Base-by-base conservation (phyloP, 345 rosid genomes). In the Citrus unshiu region DNA sequence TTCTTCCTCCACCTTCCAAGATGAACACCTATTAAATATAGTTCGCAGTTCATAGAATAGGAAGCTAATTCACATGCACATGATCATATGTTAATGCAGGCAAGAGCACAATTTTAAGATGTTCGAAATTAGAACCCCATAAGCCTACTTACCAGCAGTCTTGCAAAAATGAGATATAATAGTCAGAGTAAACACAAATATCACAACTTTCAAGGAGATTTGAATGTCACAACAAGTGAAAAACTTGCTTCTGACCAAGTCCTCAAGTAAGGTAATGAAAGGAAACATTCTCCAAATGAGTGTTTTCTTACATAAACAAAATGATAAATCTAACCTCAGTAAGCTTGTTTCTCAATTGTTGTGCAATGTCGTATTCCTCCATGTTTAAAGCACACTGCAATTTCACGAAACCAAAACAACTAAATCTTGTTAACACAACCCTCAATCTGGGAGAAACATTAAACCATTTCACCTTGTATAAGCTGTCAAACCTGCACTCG, bases 361-460 rank as follows among this genome's bases (percentile, higher is more conserved):
- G 89, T 35, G 99, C 98, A 82, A 89, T 85, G 34, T 92, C 98
- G 60, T 92, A 95, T 83, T 95, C 91, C 76, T 95, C 99, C 89
- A 87, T 39, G 65, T 93, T 95, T 84, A 95, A 75, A 43, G 99
- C 97, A 82, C 86, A 91, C 98, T 93, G 89, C 89, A 84, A 85
- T 71, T 75, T 72, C 49, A 76, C 40, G 79, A 78, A 66, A 77
- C 57, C 49, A 54, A 80, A 77, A 24, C 59, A 57, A 4, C 56
- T 57, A 30, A 83, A 75, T 6, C 62, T 59, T 74, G 74, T 80
- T 1, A 72, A 77, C 21, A 78, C 19, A 56, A 78, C 40, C 60
- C 59, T 5, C 70, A 49, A 64, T 73, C 32, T 18, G 18, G 35
- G 75, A 57, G 24, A 49, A n/a, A 16, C 6, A 29, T 6, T 29